Conservation (phyloP, 23 red algal species). For the Chondrus crispus region DNA sequence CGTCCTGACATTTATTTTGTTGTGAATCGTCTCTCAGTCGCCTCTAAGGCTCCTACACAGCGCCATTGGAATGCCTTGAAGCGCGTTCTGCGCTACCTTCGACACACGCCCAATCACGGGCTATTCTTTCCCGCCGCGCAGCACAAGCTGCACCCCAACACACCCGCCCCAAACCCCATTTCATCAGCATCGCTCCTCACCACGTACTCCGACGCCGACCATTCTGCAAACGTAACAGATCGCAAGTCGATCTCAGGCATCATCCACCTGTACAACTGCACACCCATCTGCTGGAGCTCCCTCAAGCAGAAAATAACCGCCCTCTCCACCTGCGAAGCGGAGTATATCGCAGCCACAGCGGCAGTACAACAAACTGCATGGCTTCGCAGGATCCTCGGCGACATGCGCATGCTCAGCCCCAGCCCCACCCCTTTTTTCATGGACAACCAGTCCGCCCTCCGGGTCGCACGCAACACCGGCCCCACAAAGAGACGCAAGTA, state of each 20-base stretch:
- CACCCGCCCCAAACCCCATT: too few species aligned
- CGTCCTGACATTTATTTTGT: not conserved
- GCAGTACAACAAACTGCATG: not conserved
- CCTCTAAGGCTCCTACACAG: not conserved
- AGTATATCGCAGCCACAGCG: not conserved
- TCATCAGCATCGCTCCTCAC: too few species aligned
- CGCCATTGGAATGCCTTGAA: not conserved
- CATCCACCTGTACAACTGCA: too few species aligned
- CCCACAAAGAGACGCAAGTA: conserved; percentile 6
- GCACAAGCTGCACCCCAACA: too few species aligned
- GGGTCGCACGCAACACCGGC: not conserved
- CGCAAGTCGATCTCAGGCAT: not conserved
- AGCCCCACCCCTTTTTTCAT: not conserved
- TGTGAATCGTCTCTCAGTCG: not conserved
- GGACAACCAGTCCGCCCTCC: not conserved
- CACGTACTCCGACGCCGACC: too few species aligned
- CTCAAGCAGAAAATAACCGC: not conserved
- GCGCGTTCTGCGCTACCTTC: not conserved
- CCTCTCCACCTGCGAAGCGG: conserved; percentile 2
- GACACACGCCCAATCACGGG: not conserved
- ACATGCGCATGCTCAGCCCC: not conserved
- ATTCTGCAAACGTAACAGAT: not conserved
- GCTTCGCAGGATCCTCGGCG: not conserved
- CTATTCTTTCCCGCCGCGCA: too few species aligned
- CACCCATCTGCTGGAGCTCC: not conserved